Evolutionary conservation across 2,329 filamentous ascomycete species (phyloP).

Genomic region (Aspergillus udagawae): DNA sequence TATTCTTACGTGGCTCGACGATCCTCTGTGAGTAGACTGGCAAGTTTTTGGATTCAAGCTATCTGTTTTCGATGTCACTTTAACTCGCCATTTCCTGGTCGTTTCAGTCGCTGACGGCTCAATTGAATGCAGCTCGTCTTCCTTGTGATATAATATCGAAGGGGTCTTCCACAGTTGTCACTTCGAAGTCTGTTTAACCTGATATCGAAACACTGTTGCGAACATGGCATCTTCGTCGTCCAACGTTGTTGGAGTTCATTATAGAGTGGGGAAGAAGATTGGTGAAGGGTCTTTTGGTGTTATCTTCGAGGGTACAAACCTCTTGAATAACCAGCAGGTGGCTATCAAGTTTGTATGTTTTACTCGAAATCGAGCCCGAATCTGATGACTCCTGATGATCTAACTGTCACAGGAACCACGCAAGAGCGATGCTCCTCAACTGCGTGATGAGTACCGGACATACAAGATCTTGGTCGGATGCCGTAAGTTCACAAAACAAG

Average conservation of each 20-base stretch:
- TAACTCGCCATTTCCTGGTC: neutral
- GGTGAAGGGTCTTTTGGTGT: slow-evolving; percentile 98
- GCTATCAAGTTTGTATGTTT: slow-evolving; percentile 95
- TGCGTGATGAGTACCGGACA: slow-evolving; percentile 96
- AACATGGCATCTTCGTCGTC: slow-evolving; percentile 82
- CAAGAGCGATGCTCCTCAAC: slow-evolving; percentile 96
- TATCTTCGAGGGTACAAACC: slow-evolving; percentile 97
- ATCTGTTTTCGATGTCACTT: neutral
- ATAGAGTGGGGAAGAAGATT: slow-evolving; percentile 98
- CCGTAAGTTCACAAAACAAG: slow-evolving; percentile 63
- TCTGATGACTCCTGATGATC: slow-evolving; percentile 2
- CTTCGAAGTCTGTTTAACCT: slow-evolving; percentile 13
- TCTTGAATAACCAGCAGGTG: slow-evolving; percentile 98
- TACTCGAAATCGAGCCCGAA: neutral
- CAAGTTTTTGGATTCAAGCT: neutral
- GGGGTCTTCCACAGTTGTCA: slow-evolving; percentile 10
- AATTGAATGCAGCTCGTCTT: slow-evolving; percentile 12
- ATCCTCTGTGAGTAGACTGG: slow-evolving; percentile 10
- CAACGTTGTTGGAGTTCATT: slow-evolving; percentile 98
- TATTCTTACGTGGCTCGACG: neutral
- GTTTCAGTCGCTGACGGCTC: slow-evolving; percentile 8
- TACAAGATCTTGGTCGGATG: slow-evolving; percentile 99
- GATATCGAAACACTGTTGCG: slow-evolving; percentile 5
- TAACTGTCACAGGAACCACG: slow-evolving; percentile 72
- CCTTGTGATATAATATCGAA: slow-evolving; percentile 16